These are phyloP conservation scores for Xylaria palmicola DNA, from an alignment of 495 filamentous ascomycete genomes.

Conservation along the genomic window DNA sequence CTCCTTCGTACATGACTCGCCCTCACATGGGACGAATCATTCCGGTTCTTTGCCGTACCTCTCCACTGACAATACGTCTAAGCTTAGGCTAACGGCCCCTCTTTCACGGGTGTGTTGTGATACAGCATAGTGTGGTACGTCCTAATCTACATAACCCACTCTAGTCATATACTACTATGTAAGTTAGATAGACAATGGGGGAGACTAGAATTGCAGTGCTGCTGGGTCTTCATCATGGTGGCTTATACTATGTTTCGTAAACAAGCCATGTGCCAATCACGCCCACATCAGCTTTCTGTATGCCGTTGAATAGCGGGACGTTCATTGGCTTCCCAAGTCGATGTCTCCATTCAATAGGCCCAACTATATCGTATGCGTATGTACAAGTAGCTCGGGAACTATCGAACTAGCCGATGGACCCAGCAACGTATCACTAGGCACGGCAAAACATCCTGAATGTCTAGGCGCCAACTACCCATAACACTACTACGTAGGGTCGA, in stretches of 20 bases:
- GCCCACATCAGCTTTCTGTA: not conserved
- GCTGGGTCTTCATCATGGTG: not conserved
- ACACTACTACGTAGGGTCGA: no score
- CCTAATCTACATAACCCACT: no score
- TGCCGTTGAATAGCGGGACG: not conserved
- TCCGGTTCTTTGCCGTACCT: conserved; percentile 15
- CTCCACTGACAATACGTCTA: not conserved
- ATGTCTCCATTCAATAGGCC: not conserved
- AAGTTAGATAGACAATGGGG: no score
- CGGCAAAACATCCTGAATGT: no score
- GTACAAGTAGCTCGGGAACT: no score
- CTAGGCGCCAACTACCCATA: no score
- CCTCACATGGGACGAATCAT: not conserved
- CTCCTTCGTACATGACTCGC: conserved; percentile 1
- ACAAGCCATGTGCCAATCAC: not conserved
- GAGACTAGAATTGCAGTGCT: no score
- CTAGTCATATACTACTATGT: no score
- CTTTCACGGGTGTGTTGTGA: not conserved
- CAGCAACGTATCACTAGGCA: no score
- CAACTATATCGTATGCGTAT: not conserved
- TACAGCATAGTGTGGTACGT: no score
- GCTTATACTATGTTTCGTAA: not conserved
- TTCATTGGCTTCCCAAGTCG: not conserved
- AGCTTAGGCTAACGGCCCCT: not conserved
- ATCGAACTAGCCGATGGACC: not conserved